phyloP scores from a whole-genome alignment of 2,329 filamentous ascomycete genomes.

The Fusarium sp. region DNA sequence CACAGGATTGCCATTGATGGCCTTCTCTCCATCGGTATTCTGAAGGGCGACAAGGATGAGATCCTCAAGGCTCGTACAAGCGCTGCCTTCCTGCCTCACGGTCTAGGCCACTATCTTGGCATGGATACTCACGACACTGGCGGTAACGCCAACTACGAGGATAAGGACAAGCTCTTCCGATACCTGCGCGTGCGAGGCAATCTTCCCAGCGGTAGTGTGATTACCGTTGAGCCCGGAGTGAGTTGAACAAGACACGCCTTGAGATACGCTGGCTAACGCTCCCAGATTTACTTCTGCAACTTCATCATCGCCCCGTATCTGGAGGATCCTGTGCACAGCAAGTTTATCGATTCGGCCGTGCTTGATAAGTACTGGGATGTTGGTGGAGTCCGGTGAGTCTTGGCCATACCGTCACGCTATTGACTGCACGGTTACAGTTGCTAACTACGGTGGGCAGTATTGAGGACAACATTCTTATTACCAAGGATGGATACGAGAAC shows the following conservation, averaged over 20 bases:
- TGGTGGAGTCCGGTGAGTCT: slow-evolving; percentile 74
- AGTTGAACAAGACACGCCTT: slow-evolving; percentile 47
- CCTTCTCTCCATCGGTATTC: slow-evolving; percentile 79
- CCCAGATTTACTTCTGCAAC: slow-evolving; percentile 85
- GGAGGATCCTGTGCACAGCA: slow-evolving; percentile 75
- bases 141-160: slow-evolving; percentile 81
- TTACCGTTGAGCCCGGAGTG: slow-evolving; percentile 95
- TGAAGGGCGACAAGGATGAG: slow-evolving; percentile 75
- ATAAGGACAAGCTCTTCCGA: slow-evolving; percentile 85
- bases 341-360: slow-evolving; percentile 81
- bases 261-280: slow-evolving; percentile 15
- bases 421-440: neutral
- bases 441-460: slow-evolving; percentile 55
- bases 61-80: slow-evolving; percentile 84
- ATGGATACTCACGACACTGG: slow-evolving; percentile 93
- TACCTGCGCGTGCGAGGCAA: slow-evolving; percentile 84
- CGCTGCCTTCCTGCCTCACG: slow-evolving; percentile 91
- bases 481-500: slow-evolving; percentile 76
- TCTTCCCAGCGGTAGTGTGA: slow-evolving; percentile 82
- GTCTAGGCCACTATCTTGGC: slow-evolving; percentile 89
- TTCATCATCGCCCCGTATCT: slow-evolving; percentile 89
- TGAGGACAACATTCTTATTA: slow-evolving; percentile 81
- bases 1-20: slow-evolving; percentile 87
- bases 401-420: slow-evolving; percentile 12
- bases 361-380: slow-evolving; percentile 86